These are phyloP conservation scores for Microthlaspi erraticum DNA, from an alignment of 345 rosid genomes.

Conservation along the genomic window DNA sequence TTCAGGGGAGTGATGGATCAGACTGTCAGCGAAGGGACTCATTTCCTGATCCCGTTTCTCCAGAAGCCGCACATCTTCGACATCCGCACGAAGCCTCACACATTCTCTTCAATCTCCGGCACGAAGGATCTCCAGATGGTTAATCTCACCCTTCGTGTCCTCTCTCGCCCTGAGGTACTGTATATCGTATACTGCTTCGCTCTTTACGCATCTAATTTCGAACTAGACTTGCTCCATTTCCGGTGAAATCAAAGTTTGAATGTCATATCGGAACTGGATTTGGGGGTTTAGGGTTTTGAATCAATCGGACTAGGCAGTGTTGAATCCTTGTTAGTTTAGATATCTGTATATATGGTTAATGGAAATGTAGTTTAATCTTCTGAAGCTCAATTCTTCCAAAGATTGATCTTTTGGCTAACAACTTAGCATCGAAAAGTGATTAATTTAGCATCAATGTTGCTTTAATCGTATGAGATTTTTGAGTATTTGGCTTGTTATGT, in stretches of 20 bases:
- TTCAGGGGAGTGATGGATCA: constrained; percentile 84
- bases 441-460: neutral
- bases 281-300: neutral
- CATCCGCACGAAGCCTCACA: constrained; percentile 89
- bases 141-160: constrained; percentile 95
- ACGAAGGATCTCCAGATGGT: constrained; percentile 99
- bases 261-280: neutral
- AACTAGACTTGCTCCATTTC: neutral
- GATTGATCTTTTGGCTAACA: neutral
- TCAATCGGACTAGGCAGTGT: neutral
- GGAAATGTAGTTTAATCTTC: neutral
- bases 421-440: neutral
- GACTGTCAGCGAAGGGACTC: constrained; percentile 91
- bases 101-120: constrained; percentile 93
- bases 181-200: neutral
- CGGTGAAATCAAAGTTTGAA: neutral
- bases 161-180: constrained; percentile 88
- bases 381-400: neutral
- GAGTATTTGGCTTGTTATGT: neutral
- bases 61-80: constrained; percentile 89
- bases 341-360: too few relatives aligned
- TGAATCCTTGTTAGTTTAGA: neutral
- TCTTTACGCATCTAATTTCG: neutral
- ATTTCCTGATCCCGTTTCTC: constrained; percentile 86
- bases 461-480: neutral